Percentiles rank a stretch among this genome's conserved stretches.
Conservation (phyloP, 768 basidiomycete genomes). For the Calocybe gangraenosa region DNA sequence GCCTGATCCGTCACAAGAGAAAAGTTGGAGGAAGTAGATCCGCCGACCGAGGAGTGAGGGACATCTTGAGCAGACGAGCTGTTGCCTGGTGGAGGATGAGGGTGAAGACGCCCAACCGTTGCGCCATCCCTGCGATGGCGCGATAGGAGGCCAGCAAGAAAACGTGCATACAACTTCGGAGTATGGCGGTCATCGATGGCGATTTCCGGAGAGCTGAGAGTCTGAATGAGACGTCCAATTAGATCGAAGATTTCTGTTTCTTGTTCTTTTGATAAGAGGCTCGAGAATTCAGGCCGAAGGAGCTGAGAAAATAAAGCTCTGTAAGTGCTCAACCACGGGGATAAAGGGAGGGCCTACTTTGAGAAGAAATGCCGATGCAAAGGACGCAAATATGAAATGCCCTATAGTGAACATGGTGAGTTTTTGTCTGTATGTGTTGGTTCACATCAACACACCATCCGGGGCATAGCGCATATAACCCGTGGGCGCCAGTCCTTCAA, state of each 20-base stretch:
- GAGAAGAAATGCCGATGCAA: constrained; percentile 79
- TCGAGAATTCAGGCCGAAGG: constrained; percentile 70
- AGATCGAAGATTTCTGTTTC: constrained; percentile 69
- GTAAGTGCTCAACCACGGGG: background rate
- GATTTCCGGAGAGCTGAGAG: constrained; percentile 64
- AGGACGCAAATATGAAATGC: constrained; percentile 75
- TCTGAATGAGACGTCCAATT: constrained; percentile 70
- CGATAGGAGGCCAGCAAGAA: constrained; percentile 68
- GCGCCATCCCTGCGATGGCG: constrained; percentile 67
- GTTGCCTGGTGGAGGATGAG: constrained; percentile 41
- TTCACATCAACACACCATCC: constrained; percentile 48
- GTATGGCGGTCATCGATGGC: constrained; percentile 82
- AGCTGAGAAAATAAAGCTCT: constrained; percentile 35
- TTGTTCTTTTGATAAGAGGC: constrained; percentile 54
- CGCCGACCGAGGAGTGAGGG: constrained; percentile 11
- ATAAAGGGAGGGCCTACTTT: constrained; percentile 43
- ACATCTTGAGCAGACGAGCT: constrained; percentile 17
- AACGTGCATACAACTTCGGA: constrained; percentile 75
- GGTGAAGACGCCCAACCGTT: constrained; percentile 51
- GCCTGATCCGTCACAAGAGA: constrained; percentile 20
- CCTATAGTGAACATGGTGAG: constrained; percentile 30
- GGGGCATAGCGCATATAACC: constrained; percentile 79
- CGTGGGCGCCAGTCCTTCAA: constrained; percentile 60
- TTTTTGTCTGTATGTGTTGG: background rate
- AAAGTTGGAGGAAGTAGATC: constrained; percentile 24